Conservation (phyloP, 2,329 filamentous ascomycete genomes). For the Cladosporium sp. region DNA sequence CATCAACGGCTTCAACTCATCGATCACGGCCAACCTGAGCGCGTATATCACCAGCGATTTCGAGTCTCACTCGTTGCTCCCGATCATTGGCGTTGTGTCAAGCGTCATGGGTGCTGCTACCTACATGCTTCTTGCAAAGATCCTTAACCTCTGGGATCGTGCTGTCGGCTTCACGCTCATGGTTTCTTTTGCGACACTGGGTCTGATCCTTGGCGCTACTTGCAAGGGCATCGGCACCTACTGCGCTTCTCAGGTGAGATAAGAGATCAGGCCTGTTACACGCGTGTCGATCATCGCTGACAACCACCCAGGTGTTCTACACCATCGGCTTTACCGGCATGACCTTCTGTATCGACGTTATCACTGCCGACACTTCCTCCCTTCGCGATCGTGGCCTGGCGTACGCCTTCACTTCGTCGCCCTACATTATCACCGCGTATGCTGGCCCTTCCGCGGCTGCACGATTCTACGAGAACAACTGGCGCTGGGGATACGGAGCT, state of each 20-base stretch:
- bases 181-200: constrained; percentile 43
- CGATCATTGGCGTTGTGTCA: constrained; percentile 48
- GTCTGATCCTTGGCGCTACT: constrained; percentile 25
- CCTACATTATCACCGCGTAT: constrained; percentile 31
- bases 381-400: constrained; percentile 27
- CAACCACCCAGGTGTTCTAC: constrained; percentile 25
- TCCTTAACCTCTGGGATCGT: constrained; percentile 62
- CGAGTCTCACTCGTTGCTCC: constrained; percentile 46
- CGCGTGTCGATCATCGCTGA: not conserved
- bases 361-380: constrained; percentile 29
- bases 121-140: constrained; percentile 60
- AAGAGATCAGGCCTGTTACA: not conserved
- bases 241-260: constrained; percentile 15
- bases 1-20: constrained; percentile 4
- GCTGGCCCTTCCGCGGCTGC: constrained; percentile 24
- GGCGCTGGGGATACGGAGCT: constrained; percentile 28
- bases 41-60: constrained; percentile 44
- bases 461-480: constrained; percentile 21
- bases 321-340: constrained; percentile 26
- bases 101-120: constrained; percentile 53
- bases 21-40: not conserved
- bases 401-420: constrained; percentile 27
- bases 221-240: constrained; percentile 25
- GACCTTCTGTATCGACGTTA: constrained; percentile 27
- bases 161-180: constrained; percentile 57